phyloP scores from a whole-genome alignment of 106 monocot genomes.

The Apostasia shenzhenica region DNA sequence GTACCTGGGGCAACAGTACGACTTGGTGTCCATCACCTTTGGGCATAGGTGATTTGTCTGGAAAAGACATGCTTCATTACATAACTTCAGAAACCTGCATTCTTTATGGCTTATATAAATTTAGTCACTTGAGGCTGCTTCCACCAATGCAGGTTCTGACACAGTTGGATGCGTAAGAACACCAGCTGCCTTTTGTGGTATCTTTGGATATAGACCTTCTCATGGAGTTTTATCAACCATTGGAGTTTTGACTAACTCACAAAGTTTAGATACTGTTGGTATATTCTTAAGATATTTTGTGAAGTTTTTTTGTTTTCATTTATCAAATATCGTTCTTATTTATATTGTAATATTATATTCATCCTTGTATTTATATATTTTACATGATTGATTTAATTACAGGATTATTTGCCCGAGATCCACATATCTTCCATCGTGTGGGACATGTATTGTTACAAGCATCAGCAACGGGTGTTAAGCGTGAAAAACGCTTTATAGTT shows the following conservation, averaged over 20 bases:
- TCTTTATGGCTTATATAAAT: no score
- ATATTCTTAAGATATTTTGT: constrained; percentile 10
- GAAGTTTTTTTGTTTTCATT: no score
- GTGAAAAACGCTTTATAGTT: constrained; percentile 55
- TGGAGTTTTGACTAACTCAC: constrained; percentile 70
- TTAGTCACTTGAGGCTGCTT: neutral
- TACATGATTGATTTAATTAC: constrained; percentile 6
- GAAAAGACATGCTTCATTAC: no score
- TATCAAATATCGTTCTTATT: neutral
- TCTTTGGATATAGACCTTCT: constrained; percentile 81
- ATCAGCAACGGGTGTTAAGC: constrained; percentile 26
- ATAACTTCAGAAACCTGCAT: no score
- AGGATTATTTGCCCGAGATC: constrained; percentile 81
- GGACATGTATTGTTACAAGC: constrained; percentile 69
- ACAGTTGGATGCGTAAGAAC: constrained; percentile 86
- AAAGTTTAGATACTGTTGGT: constrained; percentile 85
- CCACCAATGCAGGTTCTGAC: constrained; percentile 54
- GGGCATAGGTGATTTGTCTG: no score
- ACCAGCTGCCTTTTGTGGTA: constrained; percentile 85
- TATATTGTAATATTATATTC: neutral
- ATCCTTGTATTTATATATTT: neutral
- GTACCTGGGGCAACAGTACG: no score
- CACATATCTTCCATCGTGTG: constrained; percentile 58
- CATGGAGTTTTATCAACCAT: constrained; percentile 62
- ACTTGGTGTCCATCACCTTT: no score